A percentile compares a stretch with the other conserved stretches of the same genome.
Conservation (phyloP, 2,329 filamentous ascomycete species). For the Sodiomyces alkalinus region DNA sequence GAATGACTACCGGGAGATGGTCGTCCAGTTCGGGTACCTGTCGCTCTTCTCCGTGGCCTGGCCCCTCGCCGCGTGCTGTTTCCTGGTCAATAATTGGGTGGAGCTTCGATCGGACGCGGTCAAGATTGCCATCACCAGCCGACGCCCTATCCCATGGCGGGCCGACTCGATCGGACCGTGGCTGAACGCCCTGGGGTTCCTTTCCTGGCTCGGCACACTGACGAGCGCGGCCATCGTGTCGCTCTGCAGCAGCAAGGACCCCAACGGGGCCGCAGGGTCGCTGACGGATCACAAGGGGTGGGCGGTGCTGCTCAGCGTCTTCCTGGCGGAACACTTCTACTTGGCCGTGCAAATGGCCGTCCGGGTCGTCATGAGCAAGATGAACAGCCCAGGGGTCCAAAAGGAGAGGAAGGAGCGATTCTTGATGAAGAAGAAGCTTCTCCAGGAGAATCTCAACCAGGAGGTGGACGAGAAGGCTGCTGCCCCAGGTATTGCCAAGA, state of each 20-base stretch:
- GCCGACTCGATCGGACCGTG: conserved; percentile 91
- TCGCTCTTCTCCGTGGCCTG: conserved; percentile 86
- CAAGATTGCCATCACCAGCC: conserved; percentile 83
- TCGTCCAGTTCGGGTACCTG: conserved; percentile 74
- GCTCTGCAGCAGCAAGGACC: conserved; percentile 71
- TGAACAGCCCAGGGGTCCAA: conserved; percentile 76
- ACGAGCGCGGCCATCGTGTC: conserved; percentile 81
- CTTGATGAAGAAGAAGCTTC: conserved; percentile 60
- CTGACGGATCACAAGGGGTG: conserved; percentile 61
- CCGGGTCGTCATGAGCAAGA: conserved; percentile 55
- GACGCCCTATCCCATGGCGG: conserved; percentile 77
- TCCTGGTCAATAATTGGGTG: conserved; percentile 91
- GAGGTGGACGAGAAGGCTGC: conserved; percentile 33
- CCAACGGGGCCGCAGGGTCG: conserved; percentile 47
- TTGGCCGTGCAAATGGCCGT: conserved; percentile 63
- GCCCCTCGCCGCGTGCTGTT: conserved; percentile 81
- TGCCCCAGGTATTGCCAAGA: conserved; percentile 30
- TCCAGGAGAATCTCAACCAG: conserved; percentile 56
- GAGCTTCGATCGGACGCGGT: conserved; percentile 86
- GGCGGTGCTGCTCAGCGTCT: conserved; percentile 66
- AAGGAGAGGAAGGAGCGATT: conserved; percentile 75
- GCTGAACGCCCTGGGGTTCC: conserved; percentile 69
- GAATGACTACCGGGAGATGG: conserved; percentile 84
- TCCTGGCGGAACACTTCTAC: conserved; percentile 82
- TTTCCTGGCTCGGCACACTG: conserved; percentile 87